phyloP scores from a whole-genome alignment of 345 rosid species.

The Dipteronia dyeriana region DNA sequence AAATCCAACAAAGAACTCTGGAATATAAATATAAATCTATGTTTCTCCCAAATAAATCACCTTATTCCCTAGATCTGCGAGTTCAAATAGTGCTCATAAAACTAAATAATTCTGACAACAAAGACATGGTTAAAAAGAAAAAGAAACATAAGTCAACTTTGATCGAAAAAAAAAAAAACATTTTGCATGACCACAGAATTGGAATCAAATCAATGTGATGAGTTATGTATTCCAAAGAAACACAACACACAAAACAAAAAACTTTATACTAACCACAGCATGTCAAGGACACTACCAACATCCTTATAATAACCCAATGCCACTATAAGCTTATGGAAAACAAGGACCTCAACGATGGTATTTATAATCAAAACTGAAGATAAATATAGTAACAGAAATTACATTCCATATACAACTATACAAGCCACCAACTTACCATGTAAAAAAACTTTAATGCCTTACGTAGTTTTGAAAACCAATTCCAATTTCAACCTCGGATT shows the following conservation, averaged over 20 bases:
- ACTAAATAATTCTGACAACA: background rate
- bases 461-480: background rate
- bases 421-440: background rate
- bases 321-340: background rate
- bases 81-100: background rate
- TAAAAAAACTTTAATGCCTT: background rate
- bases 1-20: background rate
- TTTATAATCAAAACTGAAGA: background rate
- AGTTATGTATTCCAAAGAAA: background rate
- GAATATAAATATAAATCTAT: constrained; percentile 10
- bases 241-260: background rate
- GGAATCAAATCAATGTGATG: background rate
- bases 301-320: background rate
- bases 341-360: too few species aligned
- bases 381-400: background rate
- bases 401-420: background rate
- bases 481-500: background rate
- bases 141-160: background rate
- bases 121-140: background rate
- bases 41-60: background rate
- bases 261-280: background rate
- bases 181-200: background rate
- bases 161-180: background rate
- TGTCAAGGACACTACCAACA: background rate
- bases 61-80: background rate